phyloP scores from a whole-genome alignment of 225 moss, liverwort and hornwort genomes.

The Pleurozium schreberi region DNA sequence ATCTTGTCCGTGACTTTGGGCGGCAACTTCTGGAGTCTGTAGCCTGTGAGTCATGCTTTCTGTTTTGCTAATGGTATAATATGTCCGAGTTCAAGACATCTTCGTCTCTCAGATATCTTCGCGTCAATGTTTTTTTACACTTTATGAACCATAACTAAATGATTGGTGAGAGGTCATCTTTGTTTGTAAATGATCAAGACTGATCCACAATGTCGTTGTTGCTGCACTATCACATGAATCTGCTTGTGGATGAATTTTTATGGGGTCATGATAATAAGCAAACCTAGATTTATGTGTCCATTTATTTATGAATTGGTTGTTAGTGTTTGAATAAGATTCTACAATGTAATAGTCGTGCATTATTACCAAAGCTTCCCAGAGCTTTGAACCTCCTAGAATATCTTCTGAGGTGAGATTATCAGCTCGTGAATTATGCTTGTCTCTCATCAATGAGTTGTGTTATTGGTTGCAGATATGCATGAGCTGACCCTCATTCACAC shows the following conservation, averaged over 20 bases:
- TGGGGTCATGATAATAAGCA: neutral
- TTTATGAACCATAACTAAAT: neutral
- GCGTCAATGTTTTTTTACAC: neutral
- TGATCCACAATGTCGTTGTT: neutral
- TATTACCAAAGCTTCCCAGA: neutral
- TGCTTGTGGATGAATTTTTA: neutral
- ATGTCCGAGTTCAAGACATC: neutral
- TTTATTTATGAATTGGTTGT: neutral
- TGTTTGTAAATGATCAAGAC: neutral
- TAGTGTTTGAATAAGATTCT: neutral
- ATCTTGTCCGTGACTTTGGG: slow-evolving; percentile 91
- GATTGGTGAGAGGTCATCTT: neutral
- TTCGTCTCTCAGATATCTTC: neutral
- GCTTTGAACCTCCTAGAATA: neutral
- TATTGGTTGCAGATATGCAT: slow-evolving; percentile 81
- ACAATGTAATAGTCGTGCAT: neutral
- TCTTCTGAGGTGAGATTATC: neutral
- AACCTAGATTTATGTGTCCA: neutral
- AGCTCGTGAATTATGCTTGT: neutral
- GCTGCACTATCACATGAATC: neutral
- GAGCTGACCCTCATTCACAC: slow-evolving; percentile 95
- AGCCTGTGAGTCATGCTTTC: slow-evolving; percentile 56
- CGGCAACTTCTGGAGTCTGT: slow-evolving; percentile 93
- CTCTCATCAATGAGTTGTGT: neutral
- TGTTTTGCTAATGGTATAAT: neutral